Evolutionary conservation across 2,329 filamentous ascomycete genomes (phyloP).

Genomic region (Hymenotorrendiella dingleyae): DNA sequence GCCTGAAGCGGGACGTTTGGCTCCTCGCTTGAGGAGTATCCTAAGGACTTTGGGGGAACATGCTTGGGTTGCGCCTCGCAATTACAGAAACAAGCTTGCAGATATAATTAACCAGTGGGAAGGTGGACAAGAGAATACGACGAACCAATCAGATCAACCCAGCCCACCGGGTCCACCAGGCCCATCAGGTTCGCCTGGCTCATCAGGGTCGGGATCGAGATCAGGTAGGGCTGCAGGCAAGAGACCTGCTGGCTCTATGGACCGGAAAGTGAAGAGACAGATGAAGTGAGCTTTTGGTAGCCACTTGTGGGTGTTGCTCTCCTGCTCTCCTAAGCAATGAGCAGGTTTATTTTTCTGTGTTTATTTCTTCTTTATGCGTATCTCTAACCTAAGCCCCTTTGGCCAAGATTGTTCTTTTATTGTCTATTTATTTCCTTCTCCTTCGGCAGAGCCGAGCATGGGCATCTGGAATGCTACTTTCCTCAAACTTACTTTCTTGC

Average conservation of each 20-base stretch:
- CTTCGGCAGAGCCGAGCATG: too few species aligned
- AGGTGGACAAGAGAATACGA: too few species aligned
- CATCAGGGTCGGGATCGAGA: too few species aligned
- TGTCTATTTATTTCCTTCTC: too few species aligned
- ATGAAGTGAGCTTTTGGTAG: conserved; percentile 25
- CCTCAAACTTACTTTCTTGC: too few species aligned
- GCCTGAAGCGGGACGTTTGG: conserved; percentile 18
- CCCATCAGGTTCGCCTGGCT: not conserved
- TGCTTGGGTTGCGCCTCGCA: conserved; percentile 18
- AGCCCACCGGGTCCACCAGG: too few species aligned
- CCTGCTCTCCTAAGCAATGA: not conserved
- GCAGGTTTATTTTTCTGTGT: not conserved
- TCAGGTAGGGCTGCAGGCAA: conserved; percentile 20
- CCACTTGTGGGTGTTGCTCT: too few species aligned
- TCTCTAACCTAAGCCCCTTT: not conserved
- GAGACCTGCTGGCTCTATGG: conserved; percentile 19
- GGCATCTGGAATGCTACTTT: conserved; percentile 2
- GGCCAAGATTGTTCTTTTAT: not conserved
- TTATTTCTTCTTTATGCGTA: not conserved
- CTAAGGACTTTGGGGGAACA: conserved; percentile 10
- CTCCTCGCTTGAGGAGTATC: conserved; percentile 20
- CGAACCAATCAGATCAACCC: too few species aligned
- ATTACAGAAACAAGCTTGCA: conserved; percentile 18
- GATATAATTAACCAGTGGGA: conserved; percentile 20
- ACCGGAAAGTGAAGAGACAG: conserved; percentile 22